Evolutionary conservation across 2,329 filamentous ascomycete species (phyloP), one percentile per base, ranked within the genome.

Genomic region (Colletotrichum gigasporum): DNA sequence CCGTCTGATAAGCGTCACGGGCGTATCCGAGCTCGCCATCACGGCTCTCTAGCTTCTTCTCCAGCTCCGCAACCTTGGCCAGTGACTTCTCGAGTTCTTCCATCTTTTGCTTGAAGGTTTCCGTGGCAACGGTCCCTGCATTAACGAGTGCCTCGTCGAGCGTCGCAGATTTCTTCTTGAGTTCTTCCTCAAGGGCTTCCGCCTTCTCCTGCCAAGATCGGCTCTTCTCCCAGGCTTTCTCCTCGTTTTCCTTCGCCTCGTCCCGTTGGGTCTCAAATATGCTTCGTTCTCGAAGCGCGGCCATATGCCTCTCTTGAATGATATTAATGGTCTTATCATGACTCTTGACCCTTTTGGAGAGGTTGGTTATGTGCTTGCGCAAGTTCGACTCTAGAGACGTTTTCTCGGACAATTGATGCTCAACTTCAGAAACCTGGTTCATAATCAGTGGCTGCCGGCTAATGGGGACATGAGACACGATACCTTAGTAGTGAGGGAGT

Each of bases 1-100:
- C 83, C 20, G 84, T 79, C 69, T 90, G 89, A 69, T 91, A 92
- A 9, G 83, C 78, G 4, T 80, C 79, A 54, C 86, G 83, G 11
- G 82, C 77, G 69, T 88, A 92, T 2, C 88, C 85, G 24, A 83
- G 76, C 4, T 88, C 85, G 12, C 77, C 78, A 26, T 83, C 75
- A 2, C 73, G 66, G 12, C 69, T 69, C 3, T 68, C 65, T 3
- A 75, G 34, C 53, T 76, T 79, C 69, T 79, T 80, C 67, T 83
- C 76, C 3, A 80, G 70, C 5, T 69, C 63, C 4, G 80, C 74
- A 5, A 78, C 75, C 54, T 78, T 77, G 5, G 78, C 71, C 18
- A 76, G 77, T 1, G 75, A 73, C 57, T 75, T 76, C 37, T 82
- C 80, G 4, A 83, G 75, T 12, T 77, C 71, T 48, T 76, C 73